Evolutionary conservation across 805 yeast species (phyloP).

Genomic region (Tetrapisispora nanseiensis): DNA sequence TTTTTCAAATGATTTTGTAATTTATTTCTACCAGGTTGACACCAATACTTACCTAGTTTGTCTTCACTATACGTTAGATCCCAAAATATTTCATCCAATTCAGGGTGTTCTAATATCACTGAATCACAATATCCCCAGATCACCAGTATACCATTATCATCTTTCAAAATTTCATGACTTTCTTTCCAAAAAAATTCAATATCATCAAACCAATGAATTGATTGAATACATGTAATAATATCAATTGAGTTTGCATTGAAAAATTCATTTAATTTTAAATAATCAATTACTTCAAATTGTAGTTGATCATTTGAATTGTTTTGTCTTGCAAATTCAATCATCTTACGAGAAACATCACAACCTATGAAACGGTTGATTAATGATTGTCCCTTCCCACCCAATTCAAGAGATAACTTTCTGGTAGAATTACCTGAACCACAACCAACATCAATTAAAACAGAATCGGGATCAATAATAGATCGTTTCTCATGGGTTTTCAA

Average conservation of each 20-base stretch:
- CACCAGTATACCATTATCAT: conserved; percentile 54
- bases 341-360: conserved; percentile 47
- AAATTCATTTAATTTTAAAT: conserved; percentile 13
- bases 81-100: conserved; percentile 44
- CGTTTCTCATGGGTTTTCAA: not conserved
- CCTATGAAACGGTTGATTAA: conserved; percentile 38
- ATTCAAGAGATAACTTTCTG: conserved; percentile 28
- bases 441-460: conserved; percentile 52
- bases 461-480: not conserved
- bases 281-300: conserved; percentile 26
- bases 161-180: conserved; percentile 40
- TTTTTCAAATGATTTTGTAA: conserved; percentile 35
- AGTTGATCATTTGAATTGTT: conserved; percentile 2
- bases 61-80: conserved; percentile 43
- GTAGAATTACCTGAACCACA: conserved; percentile 78
- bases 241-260: conserved; percentile 36
- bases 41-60: conserved; percentile 61
- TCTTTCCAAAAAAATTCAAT: conserved; percentile 43
- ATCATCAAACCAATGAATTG: conserved; percentile 71
- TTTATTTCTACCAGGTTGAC: conserved; percentile 64
- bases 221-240: conserved; percentile 69
- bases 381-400: conserved; percentile 28
- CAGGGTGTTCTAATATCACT: conserved; percentile 40
- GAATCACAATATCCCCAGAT: conserved; percentile 79
- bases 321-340: conserved; percentile 40